Evolutionary conservation across 2,329 filamentous ascomycete species (phyloP).

Genomic region (Nemania diffusa): DNA sequence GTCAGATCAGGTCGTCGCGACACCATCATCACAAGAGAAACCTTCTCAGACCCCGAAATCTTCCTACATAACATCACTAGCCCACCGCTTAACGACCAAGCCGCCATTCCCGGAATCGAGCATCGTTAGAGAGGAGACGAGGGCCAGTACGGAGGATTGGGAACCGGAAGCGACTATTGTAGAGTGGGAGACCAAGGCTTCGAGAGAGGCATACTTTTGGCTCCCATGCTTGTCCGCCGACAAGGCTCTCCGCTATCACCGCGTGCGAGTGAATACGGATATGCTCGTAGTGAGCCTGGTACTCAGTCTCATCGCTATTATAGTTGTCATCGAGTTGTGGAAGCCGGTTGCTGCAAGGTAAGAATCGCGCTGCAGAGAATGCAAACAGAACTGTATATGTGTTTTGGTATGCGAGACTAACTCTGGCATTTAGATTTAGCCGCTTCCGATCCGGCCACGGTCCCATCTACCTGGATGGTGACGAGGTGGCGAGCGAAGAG

Average conservation of each 20-base stretch:
- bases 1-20: not conserved
- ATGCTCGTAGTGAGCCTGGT: slow-evolving; percentile 43
- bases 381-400: not conserved
- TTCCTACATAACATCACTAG: slow-evolving; percentile 38
- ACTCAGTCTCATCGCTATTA: slow-evolving; percentile 34
- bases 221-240: slow-evolving; percentile 42
- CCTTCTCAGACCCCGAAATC: slow-evolving; percentile 20
- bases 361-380: slow-evolving; percentile 3
- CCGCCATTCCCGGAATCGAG: slow-evolving; percentile 45
- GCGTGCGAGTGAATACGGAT: slow-evolving; percentile 44
- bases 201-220: slow-evolving; percentile 43
- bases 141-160: slow-evolving; percentile 38
- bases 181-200: slow-evolving; percentile 46
- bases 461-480: slow-evolving; percentile 41
- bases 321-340: slow-evolving; percentile 44
- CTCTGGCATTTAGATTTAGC: slow-evolving; percentile 33
- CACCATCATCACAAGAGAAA: slow-evolving; percentile 1
- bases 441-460: slow-evolving; percentile 35
- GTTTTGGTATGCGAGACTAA: slow-evolving; percentile 29
- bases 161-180: slow-evolving; percentile 44
- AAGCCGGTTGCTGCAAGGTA: slow-evolving; percentile 41
- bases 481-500: slow-evolving; percentile 25
- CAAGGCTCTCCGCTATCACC: slow-evolving; percentile 42
- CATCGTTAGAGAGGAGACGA: slow-evolving; percentile 46
- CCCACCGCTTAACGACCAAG: slow-evolving; percentile 37